Conservation (phyloP, 2,329 filamentous ascomycete species). For the Calonectria hongkongensis region DNA sequence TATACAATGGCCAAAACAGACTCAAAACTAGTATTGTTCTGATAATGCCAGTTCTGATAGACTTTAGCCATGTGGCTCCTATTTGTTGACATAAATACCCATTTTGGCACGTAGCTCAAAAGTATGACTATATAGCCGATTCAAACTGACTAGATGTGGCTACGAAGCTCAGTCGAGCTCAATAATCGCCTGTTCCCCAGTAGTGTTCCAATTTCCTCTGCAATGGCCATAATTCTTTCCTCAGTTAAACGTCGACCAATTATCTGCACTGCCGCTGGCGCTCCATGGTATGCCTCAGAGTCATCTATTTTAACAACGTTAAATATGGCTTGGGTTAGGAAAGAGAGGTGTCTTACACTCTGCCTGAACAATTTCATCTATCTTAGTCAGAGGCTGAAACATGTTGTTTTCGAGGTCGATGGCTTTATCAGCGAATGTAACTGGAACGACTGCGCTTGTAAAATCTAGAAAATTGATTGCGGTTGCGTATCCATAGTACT, state of each 20-base stretch:
- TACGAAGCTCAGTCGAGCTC: too few relatives aligned
- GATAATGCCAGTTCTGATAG: too few relatives aligned
- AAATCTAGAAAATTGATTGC: conserved; percentile 63
- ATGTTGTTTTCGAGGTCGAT: conserved; percentile 55
- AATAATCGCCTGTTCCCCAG: too few relatives aligned
- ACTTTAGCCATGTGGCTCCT: too few relatives aligned
- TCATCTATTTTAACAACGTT: conserved; percentile 34
- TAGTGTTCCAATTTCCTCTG: conserved; percentile 56
- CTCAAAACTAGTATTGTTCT: too few relatives aligned
- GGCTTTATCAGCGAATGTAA: conserved; percentile 64
- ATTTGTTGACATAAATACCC: too few relatives aligned
- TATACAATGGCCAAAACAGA: too few relatives aligned
- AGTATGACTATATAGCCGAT: too few relatives aligned
- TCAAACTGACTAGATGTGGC: too few relatives aligned
- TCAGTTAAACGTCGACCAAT: conserved; percentile 52
- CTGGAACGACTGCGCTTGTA: conserved; percentile 65
- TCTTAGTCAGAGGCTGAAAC: conserved; percentile 46
- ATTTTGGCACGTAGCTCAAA: too few relatives aligned
- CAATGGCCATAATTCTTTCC: conserved; percentile 57
- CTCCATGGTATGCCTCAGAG: conserved; percentile 52
- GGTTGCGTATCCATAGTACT: conserved; percentile 61
- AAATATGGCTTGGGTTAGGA: too few relatives aligned
- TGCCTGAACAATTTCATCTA: conserved; percentile 48
- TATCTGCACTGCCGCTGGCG: conserved; percentile 53
- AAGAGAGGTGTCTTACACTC: conserved; percentile 49